Evolutionary conservation across 768 basidiomycete genomes (phyloP).

Genomic region (Pleurotus sapidus): DNA sequence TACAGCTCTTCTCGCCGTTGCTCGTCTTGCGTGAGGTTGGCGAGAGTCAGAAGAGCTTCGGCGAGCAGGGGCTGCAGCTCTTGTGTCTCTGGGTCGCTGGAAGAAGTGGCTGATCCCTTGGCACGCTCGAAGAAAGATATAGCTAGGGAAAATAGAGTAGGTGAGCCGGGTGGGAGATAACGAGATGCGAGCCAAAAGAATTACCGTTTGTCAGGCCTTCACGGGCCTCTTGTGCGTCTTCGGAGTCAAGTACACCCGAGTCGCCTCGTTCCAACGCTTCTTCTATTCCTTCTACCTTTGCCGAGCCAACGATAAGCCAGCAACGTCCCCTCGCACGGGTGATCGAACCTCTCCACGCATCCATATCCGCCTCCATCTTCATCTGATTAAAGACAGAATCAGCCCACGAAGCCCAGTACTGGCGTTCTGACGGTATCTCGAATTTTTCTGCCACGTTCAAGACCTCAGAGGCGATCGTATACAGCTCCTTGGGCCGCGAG

Average conservation of each 20-base stretch:
- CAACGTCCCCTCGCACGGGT: conserved; percentile 48
- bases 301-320: conserved; percentile 55
- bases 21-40: conserved; percentile 52
- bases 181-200: not conserved
- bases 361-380: conserved; percentile 56
- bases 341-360: conserved; percentile 45
- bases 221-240: conserved; percentile 55
- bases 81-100: conserved; percentile 15
- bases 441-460: conserved; percentile 60
- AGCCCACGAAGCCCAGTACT: conserved; percentile 59
- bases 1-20: conserved; percentile 50
- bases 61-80: conserved; percentile 35
- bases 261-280: conserved; percentile 44
- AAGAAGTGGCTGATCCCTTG: conserved; percentile 20
- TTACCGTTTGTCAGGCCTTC: conserved; percentile 37
- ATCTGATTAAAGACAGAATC: conserved; percentile 62
- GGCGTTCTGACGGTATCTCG: conserved; percentile 37
- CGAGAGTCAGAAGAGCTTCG: conserved; percentile 57
- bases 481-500: conserved; percentile 57
- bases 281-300: conserved; percentile 54
- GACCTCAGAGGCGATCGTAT: conserved; percentile 61
- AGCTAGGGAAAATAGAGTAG: conserved; percentile 20
- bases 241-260: conserved; percentile 31
- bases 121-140: conserved; percentile 40
- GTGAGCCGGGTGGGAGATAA: not conserved